Percentiles rank a stretch among this genome's conserved stretches.
These are phyloP conservation scores for Abelmoschus esculentus DNA, from an alignment of 345 rosid species.

Conservation along the genomic window DNA sequence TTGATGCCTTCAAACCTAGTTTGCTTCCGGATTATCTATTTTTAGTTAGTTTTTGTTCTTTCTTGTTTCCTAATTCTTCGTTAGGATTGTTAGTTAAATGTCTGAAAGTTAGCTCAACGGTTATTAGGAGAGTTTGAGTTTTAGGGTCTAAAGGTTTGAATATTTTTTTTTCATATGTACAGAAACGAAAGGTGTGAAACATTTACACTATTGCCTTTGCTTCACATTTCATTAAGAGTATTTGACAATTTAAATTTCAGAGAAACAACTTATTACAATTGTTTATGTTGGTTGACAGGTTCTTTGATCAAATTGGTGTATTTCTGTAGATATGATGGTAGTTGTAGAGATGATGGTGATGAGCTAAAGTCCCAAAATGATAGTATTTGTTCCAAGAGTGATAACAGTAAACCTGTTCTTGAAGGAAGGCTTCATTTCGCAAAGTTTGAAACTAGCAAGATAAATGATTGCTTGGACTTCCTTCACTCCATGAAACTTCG, in stretches of 20 bases:
- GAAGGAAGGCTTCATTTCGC: conserved; percentile 74
- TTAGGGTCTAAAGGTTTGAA: background rate
- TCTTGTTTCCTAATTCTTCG: background rate
- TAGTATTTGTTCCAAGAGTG: conserved; percentile 20
- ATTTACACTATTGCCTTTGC: background rate
- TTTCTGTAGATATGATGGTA: conserved; percentile 36
- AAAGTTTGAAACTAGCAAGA: conserved; percentile 79
- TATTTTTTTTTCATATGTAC: background rate
- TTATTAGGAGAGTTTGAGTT: background rate
- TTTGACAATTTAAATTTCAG: background rate
- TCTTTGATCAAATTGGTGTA: conserved; percentile 80
- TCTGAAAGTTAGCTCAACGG: background rate
- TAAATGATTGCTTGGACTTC: conserved; percentile 73
- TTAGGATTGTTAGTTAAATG: background rate
- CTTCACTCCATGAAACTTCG: conserved; percentile 52
- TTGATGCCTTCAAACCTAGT: background rate
- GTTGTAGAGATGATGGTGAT: conserved; percentile 15
- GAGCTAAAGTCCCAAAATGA: conserved; percentile 26
- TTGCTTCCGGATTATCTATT: background rate
- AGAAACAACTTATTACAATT: background rate
- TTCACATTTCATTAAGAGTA: background rate
- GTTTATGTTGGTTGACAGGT: conserved; percentile 38
- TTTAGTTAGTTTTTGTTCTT: background rate
- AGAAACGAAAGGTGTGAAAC: background rate
- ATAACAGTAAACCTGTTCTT: conserved; percentile 17